Conservation (phyloP, 2,329 filamentous ascomycete genomes). For the Ceratocystis destructans region DNA sequence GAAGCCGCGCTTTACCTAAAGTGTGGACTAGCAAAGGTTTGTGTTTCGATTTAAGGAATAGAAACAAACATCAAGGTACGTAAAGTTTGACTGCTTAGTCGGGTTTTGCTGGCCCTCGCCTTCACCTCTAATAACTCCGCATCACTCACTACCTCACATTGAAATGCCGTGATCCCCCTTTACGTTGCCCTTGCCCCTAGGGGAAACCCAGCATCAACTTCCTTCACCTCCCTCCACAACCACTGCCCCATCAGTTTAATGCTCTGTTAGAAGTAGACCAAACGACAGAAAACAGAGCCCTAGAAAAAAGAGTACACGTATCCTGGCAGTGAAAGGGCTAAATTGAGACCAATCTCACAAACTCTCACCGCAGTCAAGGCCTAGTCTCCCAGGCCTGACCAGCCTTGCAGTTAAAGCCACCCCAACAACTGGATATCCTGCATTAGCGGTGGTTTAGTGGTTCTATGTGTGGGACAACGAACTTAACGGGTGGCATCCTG, state of each 20-base stretch:
- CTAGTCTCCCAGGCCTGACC: neutral
- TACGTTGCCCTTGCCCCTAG: neutral
- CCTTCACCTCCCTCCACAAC: neutral
- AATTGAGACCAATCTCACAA: conserved; percentile 10
- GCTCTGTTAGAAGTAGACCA: neutral
- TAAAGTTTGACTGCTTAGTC: neutral
- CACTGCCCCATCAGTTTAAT: neutral
- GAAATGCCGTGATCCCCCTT: neutral
- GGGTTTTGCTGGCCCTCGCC: neutral
- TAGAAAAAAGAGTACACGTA: conserved; percentile 3
- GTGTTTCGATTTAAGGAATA: conserved; percentile 2
- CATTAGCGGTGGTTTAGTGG: neutral
- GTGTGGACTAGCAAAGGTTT: neutral
- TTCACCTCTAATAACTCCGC: neutral
- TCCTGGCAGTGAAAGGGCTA: conserved; percentile 6
- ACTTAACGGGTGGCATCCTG: neutral
- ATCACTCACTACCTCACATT: neutral
- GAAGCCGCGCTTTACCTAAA: neutral
- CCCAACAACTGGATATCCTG: conserved; percentile 3
- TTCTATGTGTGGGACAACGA: neutral
- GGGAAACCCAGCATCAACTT: neutral
- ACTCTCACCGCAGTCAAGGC: conserved; percentile 9
- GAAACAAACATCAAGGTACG: neutral
- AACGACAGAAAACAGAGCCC: neutral
- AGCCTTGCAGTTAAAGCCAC: conserved; percentile 6